Conservation (phyloP, 2,329 filamentous ascomycete species). For the Ceratocystis destructans region DNA sequence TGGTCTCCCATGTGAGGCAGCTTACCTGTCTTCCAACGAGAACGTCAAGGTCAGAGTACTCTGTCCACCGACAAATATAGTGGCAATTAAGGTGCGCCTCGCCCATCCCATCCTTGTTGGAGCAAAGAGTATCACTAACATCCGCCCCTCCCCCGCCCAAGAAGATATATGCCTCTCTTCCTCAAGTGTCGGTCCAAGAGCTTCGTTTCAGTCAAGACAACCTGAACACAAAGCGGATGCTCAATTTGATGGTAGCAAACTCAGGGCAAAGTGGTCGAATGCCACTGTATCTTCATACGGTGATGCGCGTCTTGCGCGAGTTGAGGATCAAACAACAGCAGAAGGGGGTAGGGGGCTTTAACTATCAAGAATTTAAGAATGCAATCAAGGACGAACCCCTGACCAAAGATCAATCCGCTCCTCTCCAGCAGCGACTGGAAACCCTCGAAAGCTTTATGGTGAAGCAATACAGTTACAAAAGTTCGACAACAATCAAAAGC, state of each 20-base stretch:
- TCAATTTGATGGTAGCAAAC: background rate
- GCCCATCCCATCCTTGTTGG: background rate
- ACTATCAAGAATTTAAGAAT: background rate
- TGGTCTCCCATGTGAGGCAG: background rate
- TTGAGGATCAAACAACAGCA: background rate
- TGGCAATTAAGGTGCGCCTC: background rate
- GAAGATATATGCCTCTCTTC: background rate
- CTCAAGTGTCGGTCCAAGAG: background rate
- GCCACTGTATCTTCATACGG: background rate
- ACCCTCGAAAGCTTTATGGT: background rate
- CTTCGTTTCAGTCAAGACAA: background rate
- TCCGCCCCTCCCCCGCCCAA: too few species aligned
- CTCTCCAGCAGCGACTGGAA: background rate
- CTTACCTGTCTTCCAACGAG: background rate
- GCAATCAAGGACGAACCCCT: background rate
- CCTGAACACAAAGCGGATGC: background rate
- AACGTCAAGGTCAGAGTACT: background rate
- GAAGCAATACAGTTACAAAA: accelerated
- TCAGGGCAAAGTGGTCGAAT: background rate
- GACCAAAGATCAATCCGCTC: background rate
- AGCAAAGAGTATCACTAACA: background rate
- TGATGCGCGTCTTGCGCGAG: background rate
- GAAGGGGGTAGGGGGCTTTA: background rate
- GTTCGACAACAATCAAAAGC: accelerated
- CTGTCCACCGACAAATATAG: background rate